Evolutionary conservation across 2,329 filamentous ascomycete species (phyloP), one percentile per base, ranked within the genome.

Genomic region (Myotisia sp.): DNA sequence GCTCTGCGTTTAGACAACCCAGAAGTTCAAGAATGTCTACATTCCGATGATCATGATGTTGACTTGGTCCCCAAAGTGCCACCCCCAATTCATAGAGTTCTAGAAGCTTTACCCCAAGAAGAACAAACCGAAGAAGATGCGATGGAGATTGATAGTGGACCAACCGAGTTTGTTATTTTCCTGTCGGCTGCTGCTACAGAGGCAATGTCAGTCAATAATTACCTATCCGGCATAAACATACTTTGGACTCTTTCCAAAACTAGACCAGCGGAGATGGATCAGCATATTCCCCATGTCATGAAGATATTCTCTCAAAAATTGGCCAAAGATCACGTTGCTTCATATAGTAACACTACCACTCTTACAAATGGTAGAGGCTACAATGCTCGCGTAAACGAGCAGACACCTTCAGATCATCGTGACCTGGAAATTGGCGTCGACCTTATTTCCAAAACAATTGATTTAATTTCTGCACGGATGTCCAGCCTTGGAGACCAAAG

Each of bases 391-490:
- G 34, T 33, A 19, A 27, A 16, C 9, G 42, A 44, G 14, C 41
- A 43, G 54, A 58, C 47, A 42, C 46, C 51, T 3, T 57, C 62
- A 37, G 76, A 78, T 36, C 62, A 74, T 4, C 79, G 84, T 47
- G 85, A 94, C 39, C 68, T 86, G 19, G 82, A 92, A 49, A 73
- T 92, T n/a, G 86, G 90, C 43, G 86, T 84, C 6, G 77, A 80
- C 37, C 63, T 98, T 26, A 92, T 95, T 58, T 77, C 94, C 50
- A 95, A 95, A 61, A 83, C 86, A 6, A 86, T 98, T 41, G 86
- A 95, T 49, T 76, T 94, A 38, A 81, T 92, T 14, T 83, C 90
- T 2, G 70, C 85, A 43, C 77, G 90, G 27, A 95, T 99, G 76
- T 86, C 90, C 47, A 79, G 79, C 23, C 70, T 99, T 8, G 85